Evolutionary conservation across 495 filamentous ascomycete species (phyloP), one percentile per base, ranked within the genome.

Genomic region (Echria macrotheca): DNA sequence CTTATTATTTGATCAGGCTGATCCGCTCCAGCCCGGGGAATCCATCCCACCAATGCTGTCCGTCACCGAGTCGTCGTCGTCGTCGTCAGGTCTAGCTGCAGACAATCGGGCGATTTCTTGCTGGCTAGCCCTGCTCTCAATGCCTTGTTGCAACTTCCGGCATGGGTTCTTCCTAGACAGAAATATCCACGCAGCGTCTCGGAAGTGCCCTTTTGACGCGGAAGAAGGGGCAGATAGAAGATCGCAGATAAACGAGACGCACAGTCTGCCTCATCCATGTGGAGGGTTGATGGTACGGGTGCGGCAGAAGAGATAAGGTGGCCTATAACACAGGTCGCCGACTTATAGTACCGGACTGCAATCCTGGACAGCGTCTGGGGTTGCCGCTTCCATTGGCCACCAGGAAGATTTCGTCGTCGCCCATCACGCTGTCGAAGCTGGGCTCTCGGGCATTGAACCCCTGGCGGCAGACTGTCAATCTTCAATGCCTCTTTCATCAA

Each of bases 181-280:
- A 4, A 8, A 26, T 15, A 3, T 26, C 10, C 22, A 28, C 15
- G 35, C 10, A 5, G 29, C 40, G 52, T 50, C 47, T 50, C 52
- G 28, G 33, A 46, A 46, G 18, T 31, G 44, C 33, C 32, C 25
- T 52, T 23, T 42, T 42, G 21, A 43, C 23, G 11, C 29, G 28
- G 15, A 43, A 25, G 24, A 26, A n/a, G 21, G 31, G 28, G 31
- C 9, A 31, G 8, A 18, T n/a, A 40, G 23, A 40, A 50, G 43
- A 56, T 56, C 48, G 33, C 9, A 51, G 47, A 51, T 56, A 43
- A 48, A 56, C 53, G 52, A 55, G 52, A 55, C 29, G 52, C 46
- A 50, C 47, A 17, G 24, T 46, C 6, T 55, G 53, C 53, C 42
- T 56, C 53, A 56, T 42, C 42, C 4, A 12, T 51, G 53, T 51